Evolutionary conservation across 306 rosid species (phyloP), one percentile per base, ranked within the genome.

Genomic region (Castanospermum australe): DNA sequence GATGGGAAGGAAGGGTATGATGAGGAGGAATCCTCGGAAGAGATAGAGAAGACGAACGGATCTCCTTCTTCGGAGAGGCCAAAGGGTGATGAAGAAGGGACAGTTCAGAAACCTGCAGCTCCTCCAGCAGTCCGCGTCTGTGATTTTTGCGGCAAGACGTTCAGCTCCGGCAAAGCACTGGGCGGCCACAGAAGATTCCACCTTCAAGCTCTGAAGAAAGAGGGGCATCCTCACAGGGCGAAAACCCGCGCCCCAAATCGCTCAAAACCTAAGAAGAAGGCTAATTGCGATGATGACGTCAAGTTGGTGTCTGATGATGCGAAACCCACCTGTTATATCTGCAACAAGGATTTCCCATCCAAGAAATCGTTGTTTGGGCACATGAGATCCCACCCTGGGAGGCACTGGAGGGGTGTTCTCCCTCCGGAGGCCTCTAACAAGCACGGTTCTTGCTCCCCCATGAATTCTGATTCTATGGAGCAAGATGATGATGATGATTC

Each of bases 351-450:
- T 8, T 82, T 82, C 1, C 61, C 78, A 9, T 76, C 78, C 0
- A 5, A 36, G 7, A 76, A 82, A 8, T 61, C 82, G 5, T 54
- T 76, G 5, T 59, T 8, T 3, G 78, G 85, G 0, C 85, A 82
- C n/a, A 76, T 82, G 85, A 76, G 75, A 35, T 61, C 64, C 8
- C 82, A 82, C 28, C 44, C 69, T 6, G 70, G 42, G 2, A 66
- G 86, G 2, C 5, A 30, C 0, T 71, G 85, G 88, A 81, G 73
- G 76, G 92, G 87, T 22, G 42, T 86, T 18, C 86, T 69, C 14
- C 89, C 86, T 45, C 54, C 67, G 3, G 0, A 8, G 8, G 6
- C 12, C 0, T 5, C 35, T 18, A 1, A 5, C 0, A 13, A n/a
- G 3, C 24, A 54, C 0, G 30, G 13, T 22, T n/a, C 45, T 7